Evolutionary conservation across 2,329 filamentous ascomycete genomes (phyloP), one percentile per base, ranked within the genome.

Genomic region (Fusarium fujikuroi): DNA sequence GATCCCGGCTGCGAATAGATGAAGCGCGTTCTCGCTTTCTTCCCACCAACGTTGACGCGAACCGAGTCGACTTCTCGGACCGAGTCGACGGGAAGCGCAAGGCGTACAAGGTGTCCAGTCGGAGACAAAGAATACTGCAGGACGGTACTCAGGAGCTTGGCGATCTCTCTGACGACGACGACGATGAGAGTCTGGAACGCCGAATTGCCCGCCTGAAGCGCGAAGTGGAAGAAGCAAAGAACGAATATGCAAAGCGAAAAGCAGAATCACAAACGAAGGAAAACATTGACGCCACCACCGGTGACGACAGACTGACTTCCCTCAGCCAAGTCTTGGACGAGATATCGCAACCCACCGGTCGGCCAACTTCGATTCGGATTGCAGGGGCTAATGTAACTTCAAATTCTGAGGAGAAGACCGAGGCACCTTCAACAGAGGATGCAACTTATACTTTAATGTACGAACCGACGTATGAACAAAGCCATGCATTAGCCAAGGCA

Each of bases 21-120:
- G 89, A 94, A 80, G 96, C 96, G 47, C 92, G 95, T 63, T 91
- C 89, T 37, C 90, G 91, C 47, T 99, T 99, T 80, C 86, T 92
- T 61, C 91, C 93, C 5, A 87, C 92, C 15, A 88, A 90, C 44
- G 90, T 97, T 37, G 93, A 97, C 79, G 92, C 94, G 10, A 88
- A 88, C 58, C 90, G 92, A 28, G 93, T 92, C 30, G 94, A 98
- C 82, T 96, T 98, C 81, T 97, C 95, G 5, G 95, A 98, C 82
- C 92, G 95, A 60, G 91, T 98, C 42, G 91, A 91, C 66, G 90
- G 90, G 52, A 95, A 95, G 81, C 90, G 93, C 71, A 94, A 93
- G 82, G 94, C 94, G 30, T 98, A 98, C 84, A 91, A 91, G 75
- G 91, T 91, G 40, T 92, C 92, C 11, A 93, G 88, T 53, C 89